Evolutionary conservation across 345 rosid species (phyloP), one percentile per base, ranked within the genome.

Genomic region (Melastoma malabathricum): DNA sequence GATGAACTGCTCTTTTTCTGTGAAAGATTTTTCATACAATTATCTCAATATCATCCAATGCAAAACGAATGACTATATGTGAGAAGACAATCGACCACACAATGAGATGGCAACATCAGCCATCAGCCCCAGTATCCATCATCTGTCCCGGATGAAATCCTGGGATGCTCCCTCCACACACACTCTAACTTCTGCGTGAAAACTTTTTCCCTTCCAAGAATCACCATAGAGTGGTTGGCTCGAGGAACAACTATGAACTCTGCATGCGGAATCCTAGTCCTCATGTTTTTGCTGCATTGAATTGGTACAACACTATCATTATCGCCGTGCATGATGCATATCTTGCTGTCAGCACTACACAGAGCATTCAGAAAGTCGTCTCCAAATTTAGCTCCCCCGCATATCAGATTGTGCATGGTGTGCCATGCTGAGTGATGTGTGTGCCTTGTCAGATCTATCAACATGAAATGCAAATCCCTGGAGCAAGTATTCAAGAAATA

Each of bases 391-490:
- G 77, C 79, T 56, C 89, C 94, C 23, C 92, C 86, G 45, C 84
- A 88, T 56, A 84, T 59, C 54, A 82, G 86, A 62, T 84, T 89
- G 51, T 84, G 92, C 92, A 82, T 74, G 22, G 76, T 72, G 25
- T 80, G 86, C 89, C 86, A 89, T 17, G 80, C 89, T 0, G 97
- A 84, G 57, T 65, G 83, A 66, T 89, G 97, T 8, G 95, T 82
- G 65, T 84, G 93, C 74, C 70, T 78, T 0, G 83, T 69, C 48
- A 84, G 19, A 62, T 78, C 83, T 15, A 27, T 44, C 5, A 50
- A 12, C 61, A 52, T 18, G 52, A 72, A 75, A 50, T 66, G 72
- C 18, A 88, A 60, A 31, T 76, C 76, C 65, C 86, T 84, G 55
- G 27, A 64, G 56, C 31, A 50, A 1, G 14, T 43, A 46, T 18